Conservation (phyloP, 805 yeast genomes). For the Kregervanrija fluxuum region DNA sequence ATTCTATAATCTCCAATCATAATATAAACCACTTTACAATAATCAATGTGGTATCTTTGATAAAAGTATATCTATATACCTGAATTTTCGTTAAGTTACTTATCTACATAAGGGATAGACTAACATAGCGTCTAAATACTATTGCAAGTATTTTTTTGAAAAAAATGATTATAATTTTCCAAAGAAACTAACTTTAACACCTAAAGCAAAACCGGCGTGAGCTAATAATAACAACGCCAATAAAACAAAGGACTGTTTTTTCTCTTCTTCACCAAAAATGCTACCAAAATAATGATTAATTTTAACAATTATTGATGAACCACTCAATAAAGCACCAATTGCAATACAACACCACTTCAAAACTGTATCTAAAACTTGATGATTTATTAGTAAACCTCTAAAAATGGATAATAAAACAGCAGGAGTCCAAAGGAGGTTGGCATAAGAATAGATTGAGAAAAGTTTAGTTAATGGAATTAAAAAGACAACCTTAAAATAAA, state of each 20-base stretch:
- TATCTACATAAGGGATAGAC: too few species aligned
- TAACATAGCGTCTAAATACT: neutral
- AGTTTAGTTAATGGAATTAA: conserved; percentile 49
- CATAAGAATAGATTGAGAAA: conserved; percentile 76
- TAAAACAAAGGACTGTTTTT: conserved; percentile 31
- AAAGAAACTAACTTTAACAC: conserved; percentile 62
- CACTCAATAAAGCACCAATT: conserved; percentile 55
- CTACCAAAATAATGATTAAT: conserved; percentile 33
- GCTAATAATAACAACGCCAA: conserved; percentile 35
- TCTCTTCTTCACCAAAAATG: conserved; percentile 29
- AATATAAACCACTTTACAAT: too few species aligned
- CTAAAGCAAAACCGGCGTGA: conserved; percentile 53
- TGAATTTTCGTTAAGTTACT: too few species aligned
- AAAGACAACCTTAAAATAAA: conserved; percentile 41
- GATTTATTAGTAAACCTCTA: conserved; percentile 45
- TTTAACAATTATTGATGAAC: conserved; percentile 45
- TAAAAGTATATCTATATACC: too few species aligned
- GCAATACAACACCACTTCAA: conserved; percentile 60
- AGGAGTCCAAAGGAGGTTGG: conserved; percentile 82
- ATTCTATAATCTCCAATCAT: too few species aligned
- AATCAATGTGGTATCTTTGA: too few species aligned
- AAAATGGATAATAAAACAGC: conserved; percentile 56
- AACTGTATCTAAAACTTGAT: conserved; percentile 35
- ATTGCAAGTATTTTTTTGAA: neutral
- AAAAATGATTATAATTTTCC: conserved; percentile 19